Percentiles rank a stretch among this genome's conserved stretches.
These are phyloP conservation scores for Lyophyllum shimeji DNA, from an alignment of 768 basidiomycete genomes.

Conservation along the genomic window DNA sequence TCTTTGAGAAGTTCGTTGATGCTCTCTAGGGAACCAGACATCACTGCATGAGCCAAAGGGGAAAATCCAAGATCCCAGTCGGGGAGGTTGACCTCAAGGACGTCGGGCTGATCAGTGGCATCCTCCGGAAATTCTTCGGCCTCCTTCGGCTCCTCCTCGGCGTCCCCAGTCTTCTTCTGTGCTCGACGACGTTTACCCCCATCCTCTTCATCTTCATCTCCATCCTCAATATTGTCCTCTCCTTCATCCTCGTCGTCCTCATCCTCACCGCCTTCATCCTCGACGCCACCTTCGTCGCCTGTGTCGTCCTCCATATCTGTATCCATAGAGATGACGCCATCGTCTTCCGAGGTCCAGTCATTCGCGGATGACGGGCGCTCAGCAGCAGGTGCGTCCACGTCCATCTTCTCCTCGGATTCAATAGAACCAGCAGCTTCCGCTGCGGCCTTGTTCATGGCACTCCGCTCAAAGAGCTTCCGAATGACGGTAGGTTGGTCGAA, in stretches of 20 bases:
- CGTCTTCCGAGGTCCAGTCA: constrained; percentile 48
- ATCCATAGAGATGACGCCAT: constrained; percentile 20
- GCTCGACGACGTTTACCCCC: neutral
- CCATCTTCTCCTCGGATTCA: constrained; percentile 23
- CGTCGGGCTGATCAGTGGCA: constrained; percentile 46
- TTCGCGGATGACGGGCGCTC: constrained; percentile 45
- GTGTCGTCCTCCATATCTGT: constrained; percentile 20
- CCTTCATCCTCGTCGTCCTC: constrained; percentile 15
- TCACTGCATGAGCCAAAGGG: constrained; percentile 50
- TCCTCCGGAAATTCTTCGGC: constrained; percentile 47
- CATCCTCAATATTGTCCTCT: neutral
- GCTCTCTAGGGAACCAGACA: constrained; percentile 42
- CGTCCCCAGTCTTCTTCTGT: neutral
- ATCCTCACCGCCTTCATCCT: constrained; percentile 8
- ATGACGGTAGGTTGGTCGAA: constrained; percentile 40
- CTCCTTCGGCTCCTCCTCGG: constrained; percentile 18
- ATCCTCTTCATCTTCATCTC: constrained; percentile 8
- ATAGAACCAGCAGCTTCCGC: constrained; percentile 24
- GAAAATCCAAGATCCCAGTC: constrained; percentile 64
- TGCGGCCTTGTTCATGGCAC: constrained; percentile 36
- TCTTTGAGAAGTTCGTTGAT: constrained; percentile 46
- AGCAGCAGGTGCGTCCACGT: constrained; percentile 9
- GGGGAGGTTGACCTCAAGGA: constrained; percentile 50
- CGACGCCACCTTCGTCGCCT: constrained; percentile 20
- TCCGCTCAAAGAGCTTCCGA: constrained; percentile 51